phyloP scores from a whole-genome alignment of 2,329 filamentous ascomycete genomes.

The Hyphodiscus sp. region DNA sequence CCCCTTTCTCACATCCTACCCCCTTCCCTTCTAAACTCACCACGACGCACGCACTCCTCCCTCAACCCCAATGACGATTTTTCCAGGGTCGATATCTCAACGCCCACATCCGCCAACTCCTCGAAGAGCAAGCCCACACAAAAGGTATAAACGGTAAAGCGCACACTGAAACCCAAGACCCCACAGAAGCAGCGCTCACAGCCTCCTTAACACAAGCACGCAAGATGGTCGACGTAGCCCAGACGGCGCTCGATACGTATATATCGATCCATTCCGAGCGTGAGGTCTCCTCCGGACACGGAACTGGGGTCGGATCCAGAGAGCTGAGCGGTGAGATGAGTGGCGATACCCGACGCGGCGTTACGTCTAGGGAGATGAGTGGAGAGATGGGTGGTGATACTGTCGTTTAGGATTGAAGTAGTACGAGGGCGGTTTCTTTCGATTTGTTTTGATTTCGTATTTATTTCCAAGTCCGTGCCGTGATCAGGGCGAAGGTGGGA shows the following conservation, averaged over 20 bases:
- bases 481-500: too few relatives aligned
- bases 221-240: slow-evolving; percentile 3
- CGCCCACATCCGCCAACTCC: slow-evolving; percentile 50
- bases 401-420: not conserved
- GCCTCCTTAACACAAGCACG: slow-evolving; percentile 32
- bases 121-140: slow-evolving; percentile 35
- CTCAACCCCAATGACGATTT: too few relatives aligned
- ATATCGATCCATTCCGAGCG: slow-evolving; percentile 1
- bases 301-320: slow-evolving; percentile 38
- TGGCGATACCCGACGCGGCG: slow-evolving; percentile 43
- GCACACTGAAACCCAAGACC: slow-evolving; percentile 30
- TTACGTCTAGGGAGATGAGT: not conserved
- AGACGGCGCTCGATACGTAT: slow-evolving; percentile 8
- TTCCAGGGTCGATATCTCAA: not conserved
- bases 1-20: too few relatives aligned
- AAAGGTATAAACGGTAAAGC: not conserved
- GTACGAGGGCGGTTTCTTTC: not conserved
- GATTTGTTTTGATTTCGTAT: slow-evolving; percentile 1
- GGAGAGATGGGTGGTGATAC: not conserved
- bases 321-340: slow-evolving; percentile 57
- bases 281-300: not conserved
- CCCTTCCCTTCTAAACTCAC: too few relatives aligned
- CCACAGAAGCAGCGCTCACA: slow-evolving; percentile 21
- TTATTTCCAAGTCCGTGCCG: too few relatives aligned
- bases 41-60: too few relatives aligned